Conservation (phyloP, 1,284 basidiomycete species). For the Boletellus deceptivus region DNA sequence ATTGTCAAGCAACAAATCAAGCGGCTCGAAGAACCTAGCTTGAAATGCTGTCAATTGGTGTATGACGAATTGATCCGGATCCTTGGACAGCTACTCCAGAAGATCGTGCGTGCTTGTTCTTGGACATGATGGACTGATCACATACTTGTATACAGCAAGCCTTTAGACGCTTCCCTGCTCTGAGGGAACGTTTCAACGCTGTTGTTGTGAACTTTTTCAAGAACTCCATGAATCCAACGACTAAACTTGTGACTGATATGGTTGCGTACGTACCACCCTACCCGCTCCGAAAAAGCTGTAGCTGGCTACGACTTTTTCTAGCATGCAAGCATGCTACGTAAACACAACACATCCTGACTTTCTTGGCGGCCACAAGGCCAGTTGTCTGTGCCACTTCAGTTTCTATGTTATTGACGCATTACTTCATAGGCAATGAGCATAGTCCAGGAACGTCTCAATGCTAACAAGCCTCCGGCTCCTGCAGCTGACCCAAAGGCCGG, state of each 20-base stretch:
- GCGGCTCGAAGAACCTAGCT: slow-evolving; percentile 87
- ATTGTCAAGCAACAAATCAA: slow-evolving; percentile 99
- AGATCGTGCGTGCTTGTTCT: slow-evolving; percentile 66
- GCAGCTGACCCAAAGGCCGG: slow-evolving; percentile 67
- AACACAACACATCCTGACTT: slow-evolving; percentile 99
- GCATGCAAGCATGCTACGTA: slow-evolving; percentile 96
- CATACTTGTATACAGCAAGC: slow-evolving; percentile 62
- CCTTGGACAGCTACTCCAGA: slow-evolving; percentile 82
- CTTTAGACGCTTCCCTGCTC: slow-evolving; percentile 92
- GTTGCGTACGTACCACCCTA: slow-evolving; percentile 59
- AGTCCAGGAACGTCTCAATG: slow-evolving; percentile 82
- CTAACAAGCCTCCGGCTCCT: slow-evolving; percentile 66
- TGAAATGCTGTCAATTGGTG: slow-evolving; percentile 93
- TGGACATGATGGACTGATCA: slow-evolving; percentile 1
- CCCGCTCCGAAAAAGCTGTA: not conserved
- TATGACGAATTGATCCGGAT: slow-evolving; percentile 98
- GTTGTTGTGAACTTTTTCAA: slow-evolving; percentile 98
- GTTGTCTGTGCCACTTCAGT: slow-evolving; percentile 4
- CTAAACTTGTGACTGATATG: slow-evolving; percentile 91
- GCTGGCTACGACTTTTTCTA: slow-evolving; percentile 28
- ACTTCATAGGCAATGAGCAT: slow-evolving; percentile 77
- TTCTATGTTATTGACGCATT: slow-evolving; percentile 2
- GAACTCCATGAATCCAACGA: slow-evolving; percentile 88
- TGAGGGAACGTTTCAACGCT: slow-evolving; percentile 91
- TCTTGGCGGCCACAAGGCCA: slow-evolving; percentile 87